Percentiles rank a stretch among this genome's conserved stretches.
phyloP scores from a whole-genome alignment of 352 stramenopile species.

The Globisporangium apiculatum region DNA sequence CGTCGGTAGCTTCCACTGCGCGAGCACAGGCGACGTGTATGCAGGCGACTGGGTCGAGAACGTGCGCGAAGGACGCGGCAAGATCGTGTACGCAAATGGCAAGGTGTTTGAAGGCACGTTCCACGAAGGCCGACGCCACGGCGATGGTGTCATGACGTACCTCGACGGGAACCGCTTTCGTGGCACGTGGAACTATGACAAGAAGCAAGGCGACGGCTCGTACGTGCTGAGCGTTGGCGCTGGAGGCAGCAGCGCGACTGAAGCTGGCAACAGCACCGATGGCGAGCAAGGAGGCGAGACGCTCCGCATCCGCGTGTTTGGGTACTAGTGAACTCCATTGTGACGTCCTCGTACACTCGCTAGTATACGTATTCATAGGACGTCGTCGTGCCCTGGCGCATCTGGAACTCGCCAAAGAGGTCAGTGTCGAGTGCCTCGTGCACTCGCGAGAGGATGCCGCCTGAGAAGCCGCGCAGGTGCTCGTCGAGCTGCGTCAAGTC shows the following conservation, averaged over 20 bases:
- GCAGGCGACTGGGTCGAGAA: slow-evolving; percentile 81
- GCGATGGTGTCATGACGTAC: slow-evolving; percentile 75
- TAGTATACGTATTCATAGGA: slow-evolving; percentile 68
- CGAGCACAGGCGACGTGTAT: slow-evolving; percentile 43
- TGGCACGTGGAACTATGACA: slow-evolving; percentile 84
- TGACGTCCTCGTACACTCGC: not conserved
- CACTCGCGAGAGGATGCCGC: slow-evolving; percentile 43
- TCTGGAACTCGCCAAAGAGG: slow-evolving; percentile 57
- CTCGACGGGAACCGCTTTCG: slow-evolving; percentile 75
- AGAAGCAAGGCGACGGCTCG: slow-evolving; percentile 78
- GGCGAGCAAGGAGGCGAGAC: slow-evolving; percentile 7
- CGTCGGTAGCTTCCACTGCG: slow-evolving; percentile 55
- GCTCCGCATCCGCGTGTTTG: slow-evolving; percentile 33
- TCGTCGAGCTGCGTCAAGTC: slow-evolving; percentile 48
- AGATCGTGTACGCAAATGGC: slow-evolving; percentile 67
- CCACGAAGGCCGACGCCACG: slow-evolving; percentile 64
- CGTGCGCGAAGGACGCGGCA: slow-evolving; percentile 68
- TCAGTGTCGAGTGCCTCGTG: slow-evolving; percentile 39
- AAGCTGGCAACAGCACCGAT: not conserved
- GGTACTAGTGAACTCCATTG: slow-evolving; percentile 17
- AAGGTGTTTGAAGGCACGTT: slow-evolving; percentile 86
- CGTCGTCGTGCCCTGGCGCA: slow-evolving; percentile 52
- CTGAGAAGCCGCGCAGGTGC: slow-evolving; percentile 37
- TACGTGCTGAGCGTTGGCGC: slow-evolving; percentile 47
- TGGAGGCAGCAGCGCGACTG: slow-evolving; percentile 1